Percentiles rank a stretch among this genome's conserved stretches.
Conservation (phyloP, 306 rosid genomes). For the Rubus idaeus region DNA sequence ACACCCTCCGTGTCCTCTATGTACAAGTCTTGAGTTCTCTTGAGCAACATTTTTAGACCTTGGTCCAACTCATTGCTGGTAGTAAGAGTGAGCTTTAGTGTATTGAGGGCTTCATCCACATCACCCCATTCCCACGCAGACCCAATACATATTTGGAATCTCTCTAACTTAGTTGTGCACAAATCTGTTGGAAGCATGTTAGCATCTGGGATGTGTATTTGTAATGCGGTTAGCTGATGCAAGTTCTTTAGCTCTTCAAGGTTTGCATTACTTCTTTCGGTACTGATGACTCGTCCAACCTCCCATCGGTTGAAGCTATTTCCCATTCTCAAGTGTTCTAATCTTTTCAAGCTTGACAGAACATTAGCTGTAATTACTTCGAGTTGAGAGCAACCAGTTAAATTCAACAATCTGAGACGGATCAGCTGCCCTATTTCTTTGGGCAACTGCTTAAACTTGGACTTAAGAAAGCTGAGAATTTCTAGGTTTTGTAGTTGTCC, state of each 20-base stretch:
- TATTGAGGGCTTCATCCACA: slow-evolving; percentile 15
- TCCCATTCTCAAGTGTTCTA: slow-evolving; percentile 46
- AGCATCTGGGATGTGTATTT: slow-evolving; percentile 31
- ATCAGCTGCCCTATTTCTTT: slow-evolving; percentile 28
- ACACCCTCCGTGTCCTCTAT: slow-evolving; percentile 38
- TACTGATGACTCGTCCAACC: background rate
- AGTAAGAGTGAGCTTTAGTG: slow-evolving; percentile 28
- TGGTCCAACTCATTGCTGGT: slow-evolving; percentile 21
- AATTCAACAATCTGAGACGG: slow-evolving; percentile 37
- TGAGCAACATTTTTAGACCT: slow-evolving; percentile 31
- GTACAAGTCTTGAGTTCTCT: slow-evolving; percentile 37
- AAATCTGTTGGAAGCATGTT: slow-evolving; percentile 21
- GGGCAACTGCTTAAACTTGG: slow-evolving; percentile 32
- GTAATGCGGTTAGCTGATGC: slow-evolving; percentile 25
- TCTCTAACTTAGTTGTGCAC: slow-evolving; percentile 19
- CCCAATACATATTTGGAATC: slow-evolving; percentile 43
- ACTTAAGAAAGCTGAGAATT: slow-evolving; percentile 40
- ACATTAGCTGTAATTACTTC: slow-evolving; percentile 27
- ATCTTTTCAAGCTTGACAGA: slow-evolving; percentile 27
- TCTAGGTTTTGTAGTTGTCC: slow-evolving; percentile 37
- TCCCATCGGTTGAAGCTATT: slow-evolving; percentile 32
- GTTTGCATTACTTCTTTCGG: slow-evolving; percentile 10
- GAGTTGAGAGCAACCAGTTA: slow-evolving; percentile 36
- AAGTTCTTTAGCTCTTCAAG: slow-evolving; percentile 37
- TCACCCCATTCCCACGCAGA: slow-evolving; percentile 19